Base-by-base conservation (phyloP, 768 basidiomycete genomes). In the Auricularia sp. region DNA sequence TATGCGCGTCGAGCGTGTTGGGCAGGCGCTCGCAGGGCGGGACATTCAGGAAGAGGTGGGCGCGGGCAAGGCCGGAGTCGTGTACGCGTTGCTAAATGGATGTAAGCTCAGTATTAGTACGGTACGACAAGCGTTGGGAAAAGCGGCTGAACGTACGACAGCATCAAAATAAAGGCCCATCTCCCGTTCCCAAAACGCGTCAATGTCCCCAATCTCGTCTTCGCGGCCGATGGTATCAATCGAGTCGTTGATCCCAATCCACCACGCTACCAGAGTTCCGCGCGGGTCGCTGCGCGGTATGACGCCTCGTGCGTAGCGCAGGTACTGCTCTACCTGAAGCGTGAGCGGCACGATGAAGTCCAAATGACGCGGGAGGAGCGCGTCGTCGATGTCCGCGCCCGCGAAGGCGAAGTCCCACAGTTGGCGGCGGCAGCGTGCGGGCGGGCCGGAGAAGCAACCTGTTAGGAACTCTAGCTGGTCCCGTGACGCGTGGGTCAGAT, bases 191-290 rank as follows among this genome's bases (percentile, higher is more conserved):
- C 82, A 83, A 70, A 83, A 83, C 6, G 77, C 76, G 34, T 74
- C 69, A 67, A 80, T 83, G 70, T 82, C 75, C 3, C 77, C 75
- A 51, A 83, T 81, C n/a, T 71, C 72, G 5, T 56, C 29, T 29
- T 29, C 61, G 62, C 81, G 82, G 36, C 69, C 70, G 34, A 80
- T 63, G 1, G 79, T 79, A 68, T 85, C 83, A 6, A 82, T 80
- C 8, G 82, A 83, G 67, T 84, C 83, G 72, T 83, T 85, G 64
- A 83, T 83, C 11, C 83, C 83, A 65, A 83, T 83, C 82, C 82
- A 85, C 83, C 83, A 85, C 4, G 77, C 74, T 3, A 81, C 79
- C 37, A 84, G 70, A 2, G 82, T 83, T 64, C 80, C 70, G 13
- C 68, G 73, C 1, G 69, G 62, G 11, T 51, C 21, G 3, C 79